Evolutionary conservation across 352 stramenopile species (phyloP), one percentile per base, ranked within the genome.

Genomic region (Pythium phragmiticola): DNA sequence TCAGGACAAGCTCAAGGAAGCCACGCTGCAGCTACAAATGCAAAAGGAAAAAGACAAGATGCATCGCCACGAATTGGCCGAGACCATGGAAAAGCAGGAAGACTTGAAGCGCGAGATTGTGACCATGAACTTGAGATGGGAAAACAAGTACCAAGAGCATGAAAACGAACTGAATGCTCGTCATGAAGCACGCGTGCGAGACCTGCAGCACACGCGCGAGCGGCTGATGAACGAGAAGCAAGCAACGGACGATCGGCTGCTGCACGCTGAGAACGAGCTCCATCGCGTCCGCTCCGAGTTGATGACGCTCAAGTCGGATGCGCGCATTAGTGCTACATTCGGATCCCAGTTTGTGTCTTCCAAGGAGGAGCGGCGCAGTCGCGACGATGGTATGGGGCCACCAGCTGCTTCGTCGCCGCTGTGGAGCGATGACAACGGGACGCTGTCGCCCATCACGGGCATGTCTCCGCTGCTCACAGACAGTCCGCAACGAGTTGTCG

Each of bases 341-440:
- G 77, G 77, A 50, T 21, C 56, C 9, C 33, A 48, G 42, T 49
- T 53, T 43, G 12, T 37, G 19, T 34, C 8, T 4, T 56, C 57
- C 8, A 45, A 65, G 9, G 50, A 56, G 12, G 45, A 61, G 12
- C 52, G 37, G 55, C 34, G 46, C 47, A 59, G 63, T 37, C 19
- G 21, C 49, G 61, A 68, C 5, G 39, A 53, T 16, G 65, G 17
- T 23, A 50, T 34, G 2, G 17, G 53, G 0, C 47, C 60, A 34
- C 26, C 26, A 30, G 26, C 26, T 30, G 75, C 74, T 13, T 63
- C 74, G 5, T 91, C 82, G 8, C 80, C 80, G 14, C 56, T 89
- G 2, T 91, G 82, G 80, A 89, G 78, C 60, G 82, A 87, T n/a
- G 82, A 88, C 50, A 76, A 78, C 26, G 82, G 82, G 7, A 80